Evolutionary conservation across 805 yeast species (phyloP), one percentile per base, ranked within the genome.

Genomic region (Saccharomyces eubayanus): DNA sequence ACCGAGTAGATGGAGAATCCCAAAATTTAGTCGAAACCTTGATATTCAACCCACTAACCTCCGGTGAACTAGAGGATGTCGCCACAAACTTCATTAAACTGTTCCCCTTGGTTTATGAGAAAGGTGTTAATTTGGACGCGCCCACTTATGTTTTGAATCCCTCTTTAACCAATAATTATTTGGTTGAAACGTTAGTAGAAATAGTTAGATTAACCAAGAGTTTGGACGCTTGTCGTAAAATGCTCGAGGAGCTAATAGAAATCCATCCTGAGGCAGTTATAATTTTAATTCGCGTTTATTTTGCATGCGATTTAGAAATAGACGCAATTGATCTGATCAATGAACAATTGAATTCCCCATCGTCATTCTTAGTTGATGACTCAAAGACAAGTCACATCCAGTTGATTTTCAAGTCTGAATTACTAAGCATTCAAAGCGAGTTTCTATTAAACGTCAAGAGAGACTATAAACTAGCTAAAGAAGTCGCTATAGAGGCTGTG

Each of bases 1-100:
- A 65, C 28, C 48, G 70, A 5, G 87, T 80, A 55, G 88, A 86
- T 47, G 95, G 88, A 50, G 88, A 83, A 71, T 86, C 72, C 64
- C 73, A 76, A 31, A 76, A 79, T 46, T 77, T 92, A 53, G 94
- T 89, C 9, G 96, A 90, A 65, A 84, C 92, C 30, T 79, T 96
- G 59, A 81, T 85, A 54, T 77, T 88, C 54, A 87, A 89, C 61
- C 96, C 96, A 4, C 79, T 92, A 31, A 55, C 58, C 10, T 54
- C 62, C 5, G 67, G 68, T 4, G 61, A 65, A 40, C 46, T 66
- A 11, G 66, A 62, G 40, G 58, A 58, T 43, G 63, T 62, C 3
- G 59, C 62, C 1, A 65, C 61, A 14, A 55, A 55, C 27, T 66
- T 65, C 31, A 62, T 66, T 41, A 54, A 57, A 14, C 49, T 61